Base-by-base conservation (phyloP, 2,329 filamentous ascomycete genomes). In the Ophiostoma fasciatum region DNA sequence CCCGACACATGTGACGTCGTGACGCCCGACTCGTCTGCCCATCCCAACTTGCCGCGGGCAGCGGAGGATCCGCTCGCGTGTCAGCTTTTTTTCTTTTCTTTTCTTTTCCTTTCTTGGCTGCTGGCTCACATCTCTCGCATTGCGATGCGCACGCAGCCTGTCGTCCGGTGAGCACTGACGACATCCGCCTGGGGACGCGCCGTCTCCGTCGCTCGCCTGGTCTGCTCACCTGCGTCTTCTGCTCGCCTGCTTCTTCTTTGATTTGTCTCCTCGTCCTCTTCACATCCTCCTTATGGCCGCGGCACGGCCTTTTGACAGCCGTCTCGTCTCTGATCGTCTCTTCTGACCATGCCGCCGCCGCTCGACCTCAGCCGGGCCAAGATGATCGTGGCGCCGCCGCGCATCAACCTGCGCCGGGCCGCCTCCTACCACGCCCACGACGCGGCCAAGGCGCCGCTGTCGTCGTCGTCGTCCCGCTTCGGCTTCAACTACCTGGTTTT, bases 401-500 rank as follows among this genome's bases (percentile, higher is more conserved):
- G 68, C 30, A 60, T 78, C 42, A 76, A 72, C 50, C 60, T 77
- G 45, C 64, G 73, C 31, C 60, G 69, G 44, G 64, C 68, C 22
- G 62, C 62, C n/a, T 71, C 71, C 4, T 78, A 71, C 51, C 23
- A 13, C 11, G 23, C 11, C 3, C 23, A 13, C 4, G 23, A 25
- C 23, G 11, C 11, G 8, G 23, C 11, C 45, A 66, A 55, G 49
- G 61, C 54, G 1, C 66, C 69, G 7, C 49, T 70, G 9, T 77
- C 71, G 18, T 71, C 71, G 33, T 77, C 65, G 19, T 77, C 66
- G 23, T 74, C 73, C 14, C 61, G 71, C 31, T 77, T 77, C 55
- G 72, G 60, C 53, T 75, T 79, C 56, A 76, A 76, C 48, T 72
- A 81, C 43, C 65, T 82, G 27, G 60, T 77, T 46, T 76, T 73